Evolutionary conservation across 129 eudicot genomes (phyloP), one percentile per base, ranked within the genome.

Genomic region (Pulicaria dysenterica): DNA sequence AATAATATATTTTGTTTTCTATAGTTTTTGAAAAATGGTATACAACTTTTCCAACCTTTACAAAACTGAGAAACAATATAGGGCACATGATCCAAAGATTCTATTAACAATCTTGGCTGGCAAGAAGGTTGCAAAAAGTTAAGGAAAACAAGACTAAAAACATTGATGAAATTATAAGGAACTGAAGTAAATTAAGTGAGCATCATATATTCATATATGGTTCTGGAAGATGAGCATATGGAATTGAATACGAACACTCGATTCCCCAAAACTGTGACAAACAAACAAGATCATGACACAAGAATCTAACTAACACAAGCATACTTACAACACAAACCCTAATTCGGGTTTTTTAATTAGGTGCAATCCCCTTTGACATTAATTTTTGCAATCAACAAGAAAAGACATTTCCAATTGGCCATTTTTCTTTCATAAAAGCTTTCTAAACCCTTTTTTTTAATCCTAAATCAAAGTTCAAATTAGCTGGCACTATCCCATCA

Each of bases 301-400:
- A 38, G 49, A 54, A 47, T 74, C 47, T 38, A 64, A 63, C 63
- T 24, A 24, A 49, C 70, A 73, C 13, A 42, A n/a, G n/a, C 60
- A 77, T 62, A 69, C 40, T 51, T 51, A 65, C 38, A 55, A 43
- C 58, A 77, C 72, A 70, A 77, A 61, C 58, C 65, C 59, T 70
- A 77, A 50, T 51, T 69, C 31, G 60, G 77, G 45, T 61, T 50
- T 50, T 24, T 24, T 24, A n/a, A 80, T 81, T 81, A 81, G 91
- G 88, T 86, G 84, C 64, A 81, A 81, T 79, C 55, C 79, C 84
- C 83, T 78, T 84, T 87, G 89, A 87, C 88, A 80, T 76, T n/a
- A n/a, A n/a, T n/a, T 77, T 87, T 68, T 76, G 71, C 85, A 76
- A 40, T 71, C 67, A 80, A 67, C 82, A 48, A 68, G 83, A 76